Conservation (phyloP, 2,329 filamentous ascomycete species). For the Neonectria ditissima region DNA sequence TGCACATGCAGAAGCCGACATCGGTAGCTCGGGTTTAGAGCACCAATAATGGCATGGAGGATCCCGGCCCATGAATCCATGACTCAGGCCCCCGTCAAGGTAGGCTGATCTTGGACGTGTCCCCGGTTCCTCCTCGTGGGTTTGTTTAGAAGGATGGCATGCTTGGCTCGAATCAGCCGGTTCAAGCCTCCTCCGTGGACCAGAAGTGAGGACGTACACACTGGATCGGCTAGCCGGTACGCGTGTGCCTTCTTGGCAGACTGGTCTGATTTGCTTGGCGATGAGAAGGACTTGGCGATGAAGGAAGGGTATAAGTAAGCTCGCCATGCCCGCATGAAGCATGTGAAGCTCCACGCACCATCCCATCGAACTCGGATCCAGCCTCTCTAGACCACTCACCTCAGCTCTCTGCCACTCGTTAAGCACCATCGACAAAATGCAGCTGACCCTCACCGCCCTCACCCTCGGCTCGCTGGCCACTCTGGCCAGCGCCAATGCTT, state of each 20-base stretch:
- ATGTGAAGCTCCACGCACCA: constrained; percentile 22
- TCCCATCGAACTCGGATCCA: constrained; percentile 10
- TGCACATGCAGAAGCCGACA: constrained; percentile 26
- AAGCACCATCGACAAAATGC: constrained; percentile 43
- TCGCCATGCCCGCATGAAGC: constrained; percentile 9
- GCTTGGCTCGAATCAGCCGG: constrained; percentile 1
- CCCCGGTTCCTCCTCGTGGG: background rate
- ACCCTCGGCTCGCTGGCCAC: constrained; percentile 47
- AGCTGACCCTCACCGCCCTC: constrained; percentile 41
- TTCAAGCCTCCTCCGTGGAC: constrained; percentile 11
- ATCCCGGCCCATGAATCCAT: constrained; percentile 10
- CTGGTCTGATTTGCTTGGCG: constrained; percentile 2
- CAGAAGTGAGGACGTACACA: constrained; percentile 5
- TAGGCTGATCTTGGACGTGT: background rate
- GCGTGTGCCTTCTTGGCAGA: constrained; percentile 4
- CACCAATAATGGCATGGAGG: constrained; percentile 7
- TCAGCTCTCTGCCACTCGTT: constrained; percentile 26
- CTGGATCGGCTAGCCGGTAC: constrained; percentile 8
- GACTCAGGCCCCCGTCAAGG: constrained; percentile 10
- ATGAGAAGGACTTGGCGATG: background rate
- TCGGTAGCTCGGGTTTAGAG: constrained; percentile 21
- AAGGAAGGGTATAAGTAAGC: constrained; percentile 41
- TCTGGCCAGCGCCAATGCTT: constrained; percentile 36
- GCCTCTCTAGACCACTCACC: background rate
- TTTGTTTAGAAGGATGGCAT: background rate